These are phyloP conservation scores for Rhodosporidiobolus odoratus DNA, from an alignment of 768 basidiomycete species.

Conservation along the genomic window DNA sequence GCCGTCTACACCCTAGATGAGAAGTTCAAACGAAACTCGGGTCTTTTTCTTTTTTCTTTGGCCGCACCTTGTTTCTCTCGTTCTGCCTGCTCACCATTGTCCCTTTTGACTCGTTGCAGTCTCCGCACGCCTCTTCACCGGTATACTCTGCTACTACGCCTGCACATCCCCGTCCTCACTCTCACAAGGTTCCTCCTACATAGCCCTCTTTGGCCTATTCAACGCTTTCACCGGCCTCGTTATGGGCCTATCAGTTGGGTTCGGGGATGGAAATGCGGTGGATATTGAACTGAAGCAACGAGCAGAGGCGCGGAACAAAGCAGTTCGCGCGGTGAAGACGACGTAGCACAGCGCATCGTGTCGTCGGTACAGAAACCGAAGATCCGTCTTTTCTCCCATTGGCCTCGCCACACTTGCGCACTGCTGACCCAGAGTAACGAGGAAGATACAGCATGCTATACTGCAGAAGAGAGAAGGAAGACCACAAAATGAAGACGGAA, in stretches of 20 bases:
- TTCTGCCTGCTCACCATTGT: neutral
- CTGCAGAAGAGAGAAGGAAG: no score
- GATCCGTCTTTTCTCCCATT: no score
- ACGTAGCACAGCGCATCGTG: no score
- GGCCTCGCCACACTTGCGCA: no score
- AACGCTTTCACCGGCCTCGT: conserved; percentile 3
- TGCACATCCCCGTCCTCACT: neutral
- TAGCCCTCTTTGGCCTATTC: conserved; percentile 11
- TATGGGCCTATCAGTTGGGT: conserved; percentile 25
- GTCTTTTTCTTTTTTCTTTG: neutral
- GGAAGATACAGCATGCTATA: neutral
- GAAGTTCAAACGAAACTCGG: conserved; percentile 26
- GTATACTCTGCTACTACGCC: neutral
- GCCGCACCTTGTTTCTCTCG: neutral
- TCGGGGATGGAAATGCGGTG: conserved; percentile 27
- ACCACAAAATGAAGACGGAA: no score
- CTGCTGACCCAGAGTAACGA: neutral
- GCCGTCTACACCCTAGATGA: conserved; percentile 21
- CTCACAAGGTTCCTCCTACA: conserved; percentile 9
- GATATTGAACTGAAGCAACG: conserved; percentile 19
- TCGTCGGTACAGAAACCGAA: no score
- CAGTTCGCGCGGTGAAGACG: no score
- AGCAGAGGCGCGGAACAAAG: neutral
- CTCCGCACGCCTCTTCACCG: conserved; percentile 15
- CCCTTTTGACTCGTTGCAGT: neutral